A percentile compares a stretch with the other conserved stretches of the same genome.
Evolutionary conservation across 108 stramenopile genomes (phyloP).

Genomic region (Seminavis robusta): DNA sequence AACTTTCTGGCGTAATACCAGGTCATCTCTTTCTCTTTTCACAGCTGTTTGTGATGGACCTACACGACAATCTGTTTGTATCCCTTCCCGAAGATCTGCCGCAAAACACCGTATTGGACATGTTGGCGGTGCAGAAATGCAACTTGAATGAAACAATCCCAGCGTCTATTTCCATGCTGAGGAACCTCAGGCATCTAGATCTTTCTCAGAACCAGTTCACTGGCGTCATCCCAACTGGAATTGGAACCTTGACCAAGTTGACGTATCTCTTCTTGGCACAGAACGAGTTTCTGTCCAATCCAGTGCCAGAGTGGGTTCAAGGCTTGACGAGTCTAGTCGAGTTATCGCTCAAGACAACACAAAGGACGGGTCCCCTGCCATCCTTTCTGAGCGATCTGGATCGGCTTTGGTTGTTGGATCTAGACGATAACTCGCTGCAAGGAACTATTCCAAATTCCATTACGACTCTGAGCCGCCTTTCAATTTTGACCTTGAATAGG

Average conservation of each 20-base stretch:
- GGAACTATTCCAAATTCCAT: constrained; percentile 29
- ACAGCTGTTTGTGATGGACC: constrained; percentile 20
- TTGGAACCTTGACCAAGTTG: constrained; percentile 1
- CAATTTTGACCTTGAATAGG: constrained; percentile 29
- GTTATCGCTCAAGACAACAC: constrained; percentile 22
- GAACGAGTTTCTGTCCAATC: constrained; percentile 18
- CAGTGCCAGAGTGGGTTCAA: constrained; percentile 27
- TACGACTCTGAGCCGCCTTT: constrained; percentile 18
- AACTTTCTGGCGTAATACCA: constrained; percentile 18
- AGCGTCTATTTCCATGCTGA: background rate
- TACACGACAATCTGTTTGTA: constrained; percentile 27
- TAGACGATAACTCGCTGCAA: constrained; percentile 25
- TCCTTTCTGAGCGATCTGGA: constrained; percentile 13
- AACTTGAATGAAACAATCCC: background rate
- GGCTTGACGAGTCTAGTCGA: constrained; percentile 18
- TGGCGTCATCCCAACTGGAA: constrained; percentile 18
- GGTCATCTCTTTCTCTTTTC: constrained; percentile 14
- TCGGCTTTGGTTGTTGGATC: constrained; percentile 26
- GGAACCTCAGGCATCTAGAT: background rate
- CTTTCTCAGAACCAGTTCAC: constrained; percentile 12
- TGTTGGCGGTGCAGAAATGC: constrained; percentile 18
- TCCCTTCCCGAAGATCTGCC: constrained; percentile 15
- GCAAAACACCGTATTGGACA: constrained; percentile 2
- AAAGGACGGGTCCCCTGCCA: constrained; percentile 22
- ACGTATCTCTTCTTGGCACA: constrained; percentile 31